Evolutionary conservation across 2,329 filamentous ascomycete genomes (phyloP), one percentile per base, ranked within the genome.

Genomic region (Pseudocercospora cruenta): DNA sequence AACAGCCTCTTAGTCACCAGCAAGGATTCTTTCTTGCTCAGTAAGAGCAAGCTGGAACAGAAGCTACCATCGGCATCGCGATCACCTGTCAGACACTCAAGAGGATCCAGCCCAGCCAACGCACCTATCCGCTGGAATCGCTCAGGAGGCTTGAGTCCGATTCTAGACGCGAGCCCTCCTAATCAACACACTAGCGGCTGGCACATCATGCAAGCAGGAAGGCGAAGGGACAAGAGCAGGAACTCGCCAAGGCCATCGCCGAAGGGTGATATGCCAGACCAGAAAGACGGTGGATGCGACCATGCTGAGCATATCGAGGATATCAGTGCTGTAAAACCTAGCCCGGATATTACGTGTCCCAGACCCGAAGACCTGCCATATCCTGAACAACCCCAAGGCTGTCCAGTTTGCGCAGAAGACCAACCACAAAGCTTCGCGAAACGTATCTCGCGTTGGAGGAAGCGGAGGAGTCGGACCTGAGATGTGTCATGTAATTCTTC

Each of bases 101-200:
- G 47, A 51, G 47, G 47, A 22, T 22, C 47, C 10, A 51, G 47
- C 5, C 47, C 47, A 24, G 47, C 53, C 24, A 36, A 60, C 14
- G 45, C 24, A 5, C 22, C 31, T 12, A 62, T 61, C 9, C 43
- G 58, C 24, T 71, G 67, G 60, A 65, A 63, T 19, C 66, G 69
- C 43, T 69, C 70, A n/a, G 72, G 72, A 7, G 72, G 70, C 2
- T 65, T 77, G 53, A 71, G 67, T 55, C 68, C 75, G 3, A 76
- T 76, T 54, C 53, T 67, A n/a, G 75, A 77, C 67, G 68, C 72
- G 21, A 73, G 70, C 43, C 75, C 75, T n/a, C 74, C 75, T 16
- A 68, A 10, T 36, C 26, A 53, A 36, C 43, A 60, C 51, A 60
- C 26, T 33, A 65, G 16, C 33, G 63, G 31, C 58, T 60, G 60